These are phyloP conservation scores for Biscogniauxia marginata DNA, from an alignment of 2,329 filamentous ascomycete genomes.

Conservation along the genomic window DNA sequence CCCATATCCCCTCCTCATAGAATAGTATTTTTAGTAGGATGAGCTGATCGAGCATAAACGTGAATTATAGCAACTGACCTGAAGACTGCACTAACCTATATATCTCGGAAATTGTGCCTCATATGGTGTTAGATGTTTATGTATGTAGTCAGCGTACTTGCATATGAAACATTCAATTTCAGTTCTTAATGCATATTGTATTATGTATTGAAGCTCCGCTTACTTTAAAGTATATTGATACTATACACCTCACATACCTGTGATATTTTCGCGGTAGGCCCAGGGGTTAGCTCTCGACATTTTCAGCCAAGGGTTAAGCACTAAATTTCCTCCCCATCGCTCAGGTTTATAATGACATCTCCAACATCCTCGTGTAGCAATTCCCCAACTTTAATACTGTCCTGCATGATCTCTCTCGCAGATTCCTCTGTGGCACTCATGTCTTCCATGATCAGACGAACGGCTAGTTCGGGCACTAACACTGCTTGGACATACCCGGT, in stretches of 20 bases:
- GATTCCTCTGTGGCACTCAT: slow-evolving; percentile 44
- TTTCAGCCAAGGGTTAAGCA: neutral
- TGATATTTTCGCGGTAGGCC: neutral
- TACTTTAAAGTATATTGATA: too few species aligned
- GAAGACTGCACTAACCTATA: too few species aligned
- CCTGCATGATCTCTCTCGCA: slow-evolving; percentile 57
- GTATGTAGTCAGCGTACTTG: too few species aligned
- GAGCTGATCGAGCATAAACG: too few species aligned
- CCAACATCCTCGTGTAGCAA: slow-evolving; percentile 65
- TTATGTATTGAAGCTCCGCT: too few species aligned
- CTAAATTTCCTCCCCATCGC: slow-evolving; percentile 24
- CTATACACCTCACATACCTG: neutral
- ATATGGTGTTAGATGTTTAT: too few species aligned
- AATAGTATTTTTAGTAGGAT: too few species aligned
- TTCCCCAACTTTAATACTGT: slow-evolving; percentile 67
- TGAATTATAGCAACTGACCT: too few species aligned
- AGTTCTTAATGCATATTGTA: neutral
- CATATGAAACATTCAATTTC: too few species aligned
- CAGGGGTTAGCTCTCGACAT: neutral
- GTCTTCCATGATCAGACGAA: slow-evolving; percentile 56
- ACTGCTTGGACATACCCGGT: slow-evolving; percentile 71
- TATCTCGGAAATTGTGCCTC: too few species aligned
- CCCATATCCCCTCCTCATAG: too few species aligned
- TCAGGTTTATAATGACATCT: slow-evolving; percentile 45
- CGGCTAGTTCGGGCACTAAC: slow-evolving; percentile 69